Base-by-base conservation (phyloP, 192 early-diverging fungal genomes). In the Entomortierella lignicola region DNA sequence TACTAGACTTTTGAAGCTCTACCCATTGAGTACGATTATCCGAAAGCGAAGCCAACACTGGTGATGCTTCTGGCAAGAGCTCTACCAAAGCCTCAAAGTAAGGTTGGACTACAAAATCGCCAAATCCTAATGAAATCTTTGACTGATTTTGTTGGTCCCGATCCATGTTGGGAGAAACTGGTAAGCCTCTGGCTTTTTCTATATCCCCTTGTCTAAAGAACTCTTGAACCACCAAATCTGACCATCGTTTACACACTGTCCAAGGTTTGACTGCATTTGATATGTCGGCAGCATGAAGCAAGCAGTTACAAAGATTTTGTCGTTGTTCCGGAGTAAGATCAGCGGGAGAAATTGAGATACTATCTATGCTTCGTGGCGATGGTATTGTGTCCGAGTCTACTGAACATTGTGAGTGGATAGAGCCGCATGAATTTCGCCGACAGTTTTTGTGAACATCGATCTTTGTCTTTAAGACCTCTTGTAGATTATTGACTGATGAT, bases 141-240 rank as follows among this genome's bases (percentile, higher is more conserved):
- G 85, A 85, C 59, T 95, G 94, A 48, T 90, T 88, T 39, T 87
- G 84, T 42, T 89, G 81, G 17, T 90, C 81, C 20, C 93, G 89
- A 77, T 97, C 94, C 95, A 96, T 97, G 73, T 92, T 94, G 13
- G 96, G 96, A 1, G 94, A 94, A 8, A 97, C 84, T 0, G 93
- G 94, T 26, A 98, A 73, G 62, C 81, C 80, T 44, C 92, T 86
- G 15, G 80, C 50, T 77, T 92, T 92, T 72, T 98, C 97, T 39
- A 89, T 62, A 32, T 98, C 95, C 20, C 95, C 95, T 63, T 98
- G 97, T 59, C 85, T 52, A 65, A 94, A 94, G 44, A 96, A 98
- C 69, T 98, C 97, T 60, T 87, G 81, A 4, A 94, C 92, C 10
- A 98, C 93, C 51, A 93, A 71, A 83, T 95, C 92, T 2, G 95